Base-by-base conservation (phyloP, 2,329 filamentous ascomycete genomes). In the Tolypocladium album region DNA sequence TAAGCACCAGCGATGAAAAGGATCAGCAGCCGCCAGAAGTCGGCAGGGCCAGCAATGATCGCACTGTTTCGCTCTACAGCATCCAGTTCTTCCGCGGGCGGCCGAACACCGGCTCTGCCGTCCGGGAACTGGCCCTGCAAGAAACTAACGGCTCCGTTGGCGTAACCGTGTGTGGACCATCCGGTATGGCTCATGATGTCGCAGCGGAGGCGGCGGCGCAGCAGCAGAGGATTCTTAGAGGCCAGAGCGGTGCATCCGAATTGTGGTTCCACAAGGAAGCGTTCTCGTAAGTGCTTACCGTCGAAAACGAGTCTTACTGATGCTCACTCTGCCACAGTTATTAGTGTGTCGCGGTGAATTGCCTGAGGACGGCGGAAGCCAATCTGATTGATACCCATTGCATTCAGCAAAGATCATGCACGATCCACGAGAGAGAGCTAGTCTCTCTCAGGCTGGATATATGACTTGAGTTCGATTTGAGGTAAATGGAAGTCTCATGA, bases 221-320 rank as follows among this genome's bases (percentile, higher is more conserved):
- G n/a, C 67, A 69, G 50, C 59, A 58, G n/a, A 56, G 58, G 2
- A 63, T 67, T 31, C n/a, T 64, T 20, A 61, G 47, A n/a, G 65
- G 62, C 13, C 20, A 45, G 1, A 34, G 42, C 4, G 59, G 61
- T 20, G 59, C 65, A 3, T 45, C 56, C 0, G 68, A 68, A 52
- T 62, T 70, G 8, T 68, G 64, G 63, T 63, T 69, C 1, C 66
- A 69, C 34, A 64, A 63, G 24, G 67, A 68, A 40, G 59, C 60
- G 12, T 70, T 69, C 24, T 67, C 64, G 57, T 68, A 36, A 60
- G 55, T 56, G 8, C 20, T 20, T 12, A 12, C 12, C 15, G 45
- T 13, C 45, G 24, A 27, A 8, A 8, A 27, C 17, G 36, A 55
- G 31, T 12, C n/a, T 36, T 17, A 55, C 11, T 12, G 5, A 22